Evolutionary conservation across 83 land plant genomes (phyloP).

Genomic region (Thuja plicata): DNA sequence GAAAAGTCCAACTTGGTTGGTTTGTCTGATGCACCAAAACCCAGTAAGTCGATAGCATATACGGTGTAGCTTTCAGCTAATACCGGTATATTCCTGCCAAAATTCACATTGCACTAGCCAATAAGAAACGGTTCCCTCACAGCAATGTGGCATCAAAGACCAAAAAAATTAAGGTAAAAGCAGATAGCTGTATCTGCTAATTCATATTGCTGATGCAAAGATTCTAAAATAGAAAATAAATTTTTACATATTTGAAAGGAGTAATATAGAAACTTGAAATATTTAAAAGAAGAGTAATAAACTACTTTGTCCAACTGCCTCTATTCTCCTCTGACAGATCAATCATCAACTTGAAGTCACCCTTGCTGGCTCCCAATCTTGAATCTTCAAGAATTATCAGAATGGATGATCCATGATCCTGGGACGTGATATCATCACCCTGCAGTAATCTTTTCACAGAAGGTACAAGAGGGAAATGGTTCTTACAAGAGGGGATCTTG

Average conservation of each 20-base stretch:
- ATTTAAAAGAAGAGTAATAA: too few relatives aligned
- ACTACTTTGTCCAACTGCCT: too few relatives aligned
- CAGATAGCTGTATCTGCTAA: neutral
- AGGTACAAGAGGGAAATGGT: too few relatives aligned
- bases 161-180: neutral
- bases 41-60: slow-evolving; percentile 88
- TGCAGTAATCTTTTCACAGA: too few relatives aligned
- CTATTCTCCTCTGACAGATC: too few relatives aligned
- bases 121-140: neutral
- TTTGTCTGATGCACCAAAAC: slow-evolving; percentile 89
- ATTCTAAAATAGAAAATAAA: neutral
- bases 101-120: neutral
- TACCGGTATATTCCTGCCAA: slow-evolving; percentile 68
- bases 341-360: too few relatives aligned
- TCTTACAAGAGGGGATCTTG: too few relatives aligned
- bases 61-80: slow-evolving; percentile 68
- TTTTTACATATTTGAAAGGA: neutral
- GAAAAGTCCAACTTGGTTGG: slow-evolving; percentile 75
- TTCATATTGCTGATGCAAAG: neutral
- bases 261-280: too few relatives aligned
- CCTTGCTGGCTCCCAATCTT: too few relatives aligned
- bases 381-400: too few relatives aligned
- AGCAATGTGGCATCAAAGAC: neutral
- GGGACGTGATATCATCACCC: too few relatives aligned
- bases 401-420: too few relatives aligned